A percentile compares a stretch with the other conserved stretches of the same genome.
phyloP scores from a whole-genome alignment of 1,139 yeast genomes.

The Zygoascus meyerae region DNA sequence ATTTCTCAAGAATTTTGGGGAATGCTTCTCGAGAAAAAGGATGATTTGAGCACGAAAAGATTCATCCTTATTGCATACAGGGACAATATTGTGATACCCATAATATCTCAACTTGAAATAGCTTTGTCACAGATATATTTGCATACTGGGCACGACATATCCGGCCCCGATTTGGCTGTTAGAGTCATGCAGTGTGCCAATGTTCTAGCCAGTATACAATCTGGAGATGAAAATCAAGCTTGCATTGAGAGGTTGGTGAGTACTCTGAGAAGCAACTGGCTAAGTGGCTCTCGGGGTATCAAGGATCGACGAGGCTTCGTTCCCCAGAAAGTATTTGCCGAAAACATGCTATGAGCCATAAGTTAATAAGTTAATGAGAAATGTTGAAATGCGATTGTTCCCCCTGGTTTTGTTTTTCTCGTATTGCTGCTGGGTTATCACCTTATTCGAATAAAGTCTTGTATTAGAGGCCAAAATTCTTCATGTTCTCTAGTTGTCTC shows the following conservation, averaged over 20 bases:
- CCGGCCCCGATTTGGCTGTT: slow-evolving; percentile 32
- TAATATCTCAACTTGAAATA: slow-evolving; percentile 39
- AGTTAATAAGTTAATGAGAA: background rate
- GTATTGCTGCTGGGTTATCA: background rate
- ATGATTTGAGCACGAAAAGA: slow-evolving; percentile 30
- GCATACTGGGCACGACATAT: slow-evolving; percentile 1
- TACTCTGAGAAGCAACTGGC: slow-evolving; percentile 27
- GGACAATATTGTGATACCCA: slow-evolving; percentile 34
- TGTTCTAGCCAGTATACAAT: slow-evolving; percentile 44
- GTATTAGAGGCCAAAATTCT: slow-evolving; percentile 41
- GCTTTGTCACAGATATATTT: slow-evolving; percentile 8
- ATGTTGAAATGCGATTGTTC: too few species aligned
- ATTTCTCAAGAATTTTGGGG: slow-evolving; percentile 39
- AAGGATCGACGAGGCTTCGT: slow-evolving; percentile 32
- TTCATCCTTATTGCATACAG: slow-evolving; percentile 33
- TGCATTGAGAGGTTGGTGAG: slow-evolving; percentile 43
- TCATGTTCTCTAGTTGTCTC: slow-evolving; percentile 54
- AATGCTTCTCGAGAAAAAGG: slow-evolving; percentile 28
- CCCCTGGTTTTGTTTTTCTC: background rate
- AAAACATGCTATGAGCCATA: too few species aligned
- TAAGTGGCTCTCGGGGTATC: slow-evolving; percentile 27
- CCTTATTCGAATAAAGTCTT: background rate
- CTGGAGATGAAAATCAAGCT: slow-evolving; percentile 48
- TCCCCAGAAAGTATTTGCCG: slow-evolving; percentile 3
- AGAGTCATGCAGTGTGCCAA: slow-evolving; percentile 53